These are phyloP conservation scores for Hypocrella siamensis DNA, from an alignment of 2,329 filamentous ascomycete species.

Conservation along the genomic window DNA sequence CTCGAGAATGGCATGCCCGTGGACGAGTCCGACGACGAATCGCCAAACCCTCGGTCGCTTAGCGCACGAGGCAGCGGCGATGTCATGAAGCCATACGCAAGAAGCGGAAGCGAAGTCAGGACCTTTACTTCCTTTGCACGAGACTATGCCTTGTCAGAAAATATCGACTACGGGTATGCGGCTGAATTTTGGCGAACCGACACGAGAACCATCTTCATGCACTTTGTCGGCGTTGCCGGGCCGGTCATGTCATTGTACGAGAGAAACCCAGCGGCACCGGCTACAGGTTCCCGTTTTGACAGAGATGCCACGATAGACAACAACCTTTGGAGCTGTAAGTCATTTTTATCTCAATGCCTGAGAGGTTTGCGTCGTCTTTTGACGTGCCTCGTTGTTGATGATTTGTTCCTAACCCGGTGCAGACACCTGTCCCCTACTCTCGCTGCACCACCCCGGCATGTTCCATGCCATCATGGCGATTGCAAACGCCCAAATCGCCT, in stretches of 20 bases:
- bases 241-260: slow-evolving; percentile 81
- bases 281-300: slow-evolving; percentile 38
- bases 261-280: slow-evolving; percentile 59
- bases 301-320: slow-evolving; percentile 47
- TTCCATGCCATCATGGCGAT: slow-evolving; percentile 84
- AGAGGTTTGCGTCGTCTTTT: no score
- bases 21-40: slow-evolving; percentile 47
- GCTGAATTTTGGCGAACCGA: slow-evolving; percentile 67
- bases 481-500: slow-evolving; percentile 75
- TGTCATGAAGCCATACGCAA: slow-evolving; percentile 13
- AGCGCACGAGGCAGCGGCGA: slow-evolving; percentile 15
- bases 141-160: slow-evolving; percentile 42
- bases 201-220: slow-evolving; percentile 72
- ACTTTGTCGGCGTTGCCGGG: slow-evolving; percentile 82
- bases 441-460: slow-evolving; percentile 71
- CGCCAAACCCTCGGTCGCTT: slow-evolving; percentile 12
- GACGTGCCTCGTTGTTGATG: not conserved
- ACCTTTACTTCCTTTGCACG: slow-evolving; percentile 33
- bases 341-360: not conserved
- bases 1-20: slow-evolving; percentile 4
- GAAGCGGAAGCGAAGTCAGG: slow-evolving; percentile 26
- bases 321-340: slow-evolving; percentile 48
- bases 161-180: slow-evolving; percentile 46
- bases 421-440: slow-evolving; percentile 71
- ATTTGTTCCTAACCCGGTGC: not conserved